Base-by-base conservation (phyloP, 148 eudicot genomes). In the Suaeda aralocaspica region DNA sequence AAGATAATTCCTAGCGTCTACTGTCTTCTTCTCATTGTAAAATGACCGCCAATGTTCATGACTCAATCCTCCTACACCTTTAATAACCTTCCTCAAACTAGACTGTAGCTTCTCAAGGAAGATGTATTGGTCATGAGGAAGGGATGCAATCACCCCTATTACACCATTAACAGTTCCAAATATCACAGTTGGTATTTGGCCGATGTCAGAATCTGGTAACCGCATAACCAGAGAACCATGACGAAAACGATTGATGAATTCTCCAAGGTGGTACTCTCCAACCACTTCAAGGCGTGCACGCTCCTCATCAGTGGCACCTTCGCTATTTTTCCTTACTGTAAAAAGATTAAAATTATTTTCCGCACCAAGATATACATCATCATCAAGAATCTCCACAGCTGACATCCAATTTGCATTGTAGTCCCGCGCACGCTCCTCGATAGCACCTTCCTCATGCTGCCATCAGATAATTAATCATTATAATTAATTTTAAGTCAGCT, bases 371-470 rank as follows among this genome's bases (percentile, higher is more conserved):
- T 91, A 94, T 53, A 87, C 70, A 63, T 91, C 97, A 51, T 94
- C 99, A 65, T 94, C 87, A 3, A 94, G 89, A 71, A 91, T 91
- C 83, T 94, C 99, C 9, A 94, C 97, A 9, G 97, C 99, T 39
- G 99, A 84, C 99, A 94, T 94, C 99, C 99, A 94, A 49, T 91
- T 91, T 26, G 97, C 97, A 61, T 91, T 94, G 81, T 94, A 94
- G 76, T 94, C 99, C 53, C 99, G 89, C 0, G 99, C 99, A 58
- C 99, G 89, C 78, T 94, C 99, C 84, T 94, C 99, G 36, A 94
- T 91, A 34, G 99, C 97, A 77, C 99, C 97, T 73, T 94, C 99
- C 79, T 94, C 99, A 2, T 94, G 99, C 97, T 94, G 88, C 69
- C 48, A 72, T 66, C 50, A 59, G 45, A 13, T 36, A 64, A 66